phyloP scores from a whole-genome alignment of 1,139 yeast genomes.

The Kodamaea plutei region DNA sequence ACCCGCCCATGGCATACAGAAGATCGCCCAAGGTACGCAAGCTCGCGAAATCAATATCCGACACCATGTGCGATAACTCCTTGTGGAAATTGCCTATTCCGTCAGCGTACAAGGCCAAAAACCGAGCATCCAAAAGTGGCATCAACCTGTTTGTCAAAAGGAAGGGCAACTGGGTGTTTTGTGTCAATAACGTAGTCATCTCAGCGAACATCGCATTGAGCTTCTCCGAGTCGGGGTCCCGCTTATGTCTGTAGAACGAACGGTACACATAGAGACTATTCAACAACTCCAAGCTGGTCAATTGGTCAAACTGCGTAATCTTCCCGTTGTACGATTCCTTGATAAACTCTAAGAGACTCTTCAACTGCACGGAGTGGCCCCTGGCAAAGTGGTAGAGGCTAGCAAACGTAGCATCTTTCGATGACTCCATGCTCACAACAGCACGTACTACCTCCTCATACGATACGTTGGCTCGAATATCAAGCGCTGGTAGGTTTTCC shows the following conservation, averaged over 20 bases:
- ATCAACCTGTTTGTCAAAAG: conserved; percentile 13
- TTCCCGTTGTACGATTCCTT: conserved; percentile 20
- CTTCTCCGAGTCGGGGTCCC: conserved; percentile 1
- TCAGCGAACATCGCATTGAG: conserved; percentile 22
- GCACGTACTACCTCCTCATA: conserved; percentile 2
- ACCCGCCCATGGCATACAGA: too few relatives aligned
- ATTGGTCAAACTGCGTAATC: conserved; percentile 20
- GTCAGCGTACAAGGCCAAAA: conserved; percentile 16
- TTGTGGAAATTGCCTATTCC: conserved; percentile 24
- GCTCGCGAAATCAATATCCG: too few relatives aligned
- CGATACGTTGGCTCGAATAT: conserved; percentile 1
- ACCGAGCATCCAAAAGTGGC: conserved; percentile 11
- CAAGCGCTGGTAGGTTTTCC: conserved; percentile 5
- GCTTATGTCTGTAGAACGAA: conserved; percentile 15
- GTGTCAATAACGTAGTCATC: conserved; percentile 7
- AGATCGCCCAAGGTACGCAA: too few relatives aligned
- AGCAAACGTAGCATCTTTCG: conserved; percentile 2
- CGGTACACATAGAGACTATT: conserved; percentile 29
- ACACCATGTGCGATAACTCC: conserved; percentile 25
- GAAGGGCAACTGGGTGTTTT: conserved; percentile 11
- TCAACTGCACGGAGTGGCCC: conserved; percentile 19
- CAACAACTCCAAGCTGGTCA: conserved; percentile 26
- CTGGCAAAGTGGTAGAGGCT: conserved; percentile 4
- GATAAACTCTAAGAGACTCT: conserved; percentile 22
- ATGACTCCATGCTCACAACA: conserved; percentile 1